A percentile compares a stretch with the other conserved stretches of the same genome.
phyloP scores from a whole-genome alignment of 495 filamentous ascomycete genomes.

The Xylaria bambusicola region DNA sequence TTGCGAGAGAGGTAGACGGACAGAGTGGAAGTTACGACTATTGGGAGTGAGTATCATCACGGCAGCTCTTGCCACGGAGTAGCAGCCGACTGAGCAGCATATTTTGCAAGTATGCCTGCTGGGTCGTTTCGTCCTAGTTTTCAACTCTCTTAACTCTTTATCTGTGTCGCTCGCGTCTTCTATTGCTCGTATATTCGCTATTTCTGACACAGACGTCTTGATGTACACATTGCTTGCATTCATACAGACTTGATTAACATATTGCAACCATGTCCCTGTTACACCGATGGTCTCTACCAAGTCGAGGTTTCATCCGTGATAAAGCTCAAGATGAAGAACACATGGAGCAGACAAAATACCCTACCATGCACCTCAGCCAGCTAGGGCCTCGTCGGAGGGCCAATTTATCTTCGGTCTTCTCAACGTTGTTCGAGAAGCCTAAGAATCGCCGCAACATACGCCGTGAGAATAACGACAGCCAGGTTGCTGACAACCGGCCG shows the following conservation, averaged over 20 bases:
- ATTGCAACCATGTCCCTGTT: constrained; percentile 29
- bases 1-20: not conserved
- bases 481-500: not conserved
- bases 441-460: constrained; percentile 16
- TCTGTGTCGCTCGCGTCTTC: not conserved
- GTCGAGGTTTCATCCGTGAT: constrained; percentile 23
- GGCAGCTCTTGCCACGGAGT: constrained; percentile 9
- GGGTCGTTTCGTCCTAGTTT: too few species aligned
- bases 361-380: constrained; percentile 24
- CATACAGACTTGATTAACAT: not conserved
- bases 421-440: constrained; percentile 27
- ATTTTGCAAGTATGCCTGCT: too few species aligned
- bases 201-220: not conserved
- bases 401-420: constrained; percentile 29
- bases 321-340: constrained; percentile 22
- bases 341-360: constrained; percentile 16
- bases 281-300: constrained; percentile 32
- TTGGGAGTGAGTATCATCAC: too few species aligned
- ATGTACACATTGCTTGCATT: constrained; percentile 4
- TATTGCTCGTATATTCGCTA: not conserved
- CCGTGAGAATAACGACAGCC: not conserved
- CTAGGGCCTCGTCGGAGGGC: constrained; percentile 18
- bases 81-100: too few species aligned
- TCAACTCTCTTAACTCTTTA: not conserved
- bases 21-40: too few species aligned